Base-by-base conservation (phyloP, 2,329 filamentous ascomycete species). In the Myriosclerotinia duriaeana region DNA sequence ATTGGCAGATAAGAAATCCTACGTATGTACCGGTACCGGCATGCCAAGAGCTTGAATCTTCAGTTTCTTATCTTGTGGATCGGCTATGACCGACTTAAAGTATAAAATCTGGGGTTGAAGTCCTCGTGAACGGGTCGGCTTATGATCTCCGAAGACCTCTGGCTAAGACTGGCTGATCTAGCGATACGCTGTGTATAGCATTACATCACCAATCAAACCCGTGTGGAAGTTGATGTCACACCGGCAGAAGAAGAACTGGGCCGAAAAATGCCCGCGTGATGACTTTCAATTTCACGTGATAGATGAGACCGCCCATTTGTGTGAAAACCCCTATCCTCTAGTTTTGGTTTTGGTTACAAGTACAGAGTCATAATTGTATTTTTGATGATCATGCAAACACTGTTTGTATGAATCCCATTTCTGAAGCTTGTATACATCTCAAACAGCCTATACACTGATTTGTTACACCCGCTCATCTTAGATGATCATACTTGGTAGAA, bases 111-210 rank as follows among this genome's bases (percentile, higher is more conserved):
- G 58, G 44, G 44, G 58, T 60, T 48, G 12, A 36, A 5, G 30
- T 26, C 58, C 58, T 50, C 58, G 44, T 60, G 58, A 26, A 60
- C 58, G 34, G 44, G 20, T 22, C 44, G 30, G 58, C 58, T 60
- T 60, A 38, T n/a, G 12, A 36, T 50, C 26, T 59, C 11, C 20
- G 42, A 38, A 9, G 22, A 9, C 15, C 4, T 46, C n/a, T n/a
- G n/a, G n/a, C n/a, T n/a, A n/a, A n/a, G n/a, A n/a, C 6, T 22
- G 42, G 30, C 20, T 60, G 20, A 5, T 48, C 30, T 46, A 36
- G 34, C 26, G 42, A 60, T 48, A 38, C 11, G 56, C 44, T 50
- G 20, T 50, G 44, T 22, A 48, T n/a, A 22, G 2, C 34, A 38
- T 36, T 9, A 40, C 6, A 52, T 52, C n/a, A 22, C 58, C 58